Percentiles rank a stretch among this genome's conserved stretches.
Conservation (phyloP, 2,329 filamentous ascomycete species). For the Clarireedia hainanense region DNA sequence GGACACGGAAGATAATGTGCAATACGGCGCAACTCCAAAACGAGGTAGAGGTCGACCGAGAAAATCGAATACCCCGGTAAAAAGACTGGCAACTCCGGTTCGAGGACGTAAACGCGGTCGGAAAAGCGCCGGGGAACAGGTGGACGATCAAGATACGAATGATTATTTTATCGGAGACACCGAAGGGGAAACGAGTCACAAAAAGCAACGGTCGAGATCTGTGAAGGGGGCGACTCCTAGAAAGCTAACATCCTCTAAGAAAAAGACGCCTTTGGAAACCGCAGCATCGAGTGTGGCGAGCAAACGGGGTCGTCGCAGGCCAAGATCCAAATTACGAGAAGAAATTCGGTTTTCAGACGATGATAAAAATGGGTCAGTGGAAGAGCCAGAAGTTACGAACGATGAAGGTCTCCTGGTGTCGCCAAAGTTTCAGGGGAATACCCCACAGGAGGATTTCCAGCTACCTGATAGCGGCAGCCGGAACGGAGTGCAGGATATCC, state of each 20-base stretch:
- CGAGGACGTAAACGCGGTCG: slow-evolving; percentile 18
- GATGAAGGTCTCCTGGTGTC: slow-evolving; percentile 14
- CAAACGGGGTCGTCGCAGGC: slow-evolving; percentile 6
- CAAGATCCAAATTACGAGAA: slow-evolving; percentile 5
- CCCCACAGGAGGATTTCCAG: too few species aligned
- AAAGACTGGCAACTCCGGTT: slow-evolving; percentile 21
- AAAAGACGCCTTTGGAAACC: not conserved
- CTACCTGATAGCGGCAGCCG: not conserved
- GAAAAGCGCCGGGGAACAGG: slow-evolving; percentile 23
- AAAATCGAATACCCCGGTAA: slow-evolving; percentile 33
- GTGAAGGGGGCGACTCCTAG: slow-evolving; percentile 14
- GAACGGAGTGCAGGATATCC: not conserved
- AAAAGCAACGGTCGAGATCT: slow-evolving; percentile 23
- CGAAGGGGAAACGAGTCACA: slow-evolving; percentile 15
- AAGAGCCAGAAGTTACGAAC: slow-evolving; percentile 14
- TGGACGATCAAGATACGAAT: slow-evolving; percentile 20
- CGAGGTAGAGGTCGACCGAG: slow-evolving; percentile 35
- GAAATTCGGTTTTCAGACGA: slow-evolving; percentile 12
- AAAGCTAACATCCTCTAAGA: slow-evolving; percentile 15
- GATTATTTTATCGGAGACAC: slow-evolving; percentile 17
- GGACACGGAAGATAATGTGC: slow-evolving; percentile 24
- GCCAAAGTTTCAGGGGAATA: not conserved
- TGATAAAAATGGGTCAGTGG: slow-evolving; percentile 19
- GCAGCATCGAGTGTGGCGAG: slow-evolving; percentile 1
- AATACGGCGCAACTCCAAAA: slow-evolving; percentile 31